phyloP scores from a whole-genome alignment of 768 basidiomycete genomes.

The Glaciozyma antarctica region DNA sequence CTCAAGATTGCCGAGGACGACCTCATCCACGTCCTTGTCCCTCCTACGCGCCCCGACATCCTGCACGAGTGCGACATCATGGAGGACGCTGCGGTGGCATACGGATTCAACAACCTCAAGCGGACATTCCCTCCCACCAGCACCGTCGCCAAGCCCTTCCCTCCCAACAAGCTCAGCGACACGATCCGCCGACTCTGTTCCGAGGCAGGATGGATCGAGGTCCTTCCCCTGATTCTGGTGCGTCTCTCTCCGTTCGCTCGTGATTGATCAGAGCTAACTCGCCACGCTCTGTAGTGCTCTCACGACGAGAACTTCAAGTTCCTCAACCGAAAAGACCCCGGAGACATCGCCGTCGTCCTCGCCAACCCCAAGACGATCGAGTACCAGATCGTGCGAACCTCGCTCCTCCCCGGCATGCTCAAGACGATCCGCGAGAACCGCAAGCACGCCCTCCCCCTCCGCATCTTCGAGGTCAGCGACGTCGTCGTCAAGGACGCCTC shows the following conservation, averaged over 20 bases:
- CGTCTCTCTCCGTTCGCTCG: conserved; percentile 34
- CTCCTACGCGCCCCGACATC: conserved; percentile 95
- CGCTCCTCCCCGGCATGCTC: conserved; percentile 86
- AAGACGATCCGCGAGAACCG: conserved; percentile 96
- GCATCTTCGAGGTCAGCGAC: conserved; percentile 87
- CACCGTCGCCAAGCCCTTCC: conserved; percentile 85
- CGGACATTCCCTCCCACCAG: conserved; percentile 84
- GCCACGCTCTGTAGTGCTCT: conserved; percentile 58
- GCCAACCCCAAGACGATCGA: conserved; percentile 96
- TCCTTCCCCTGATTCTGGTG: conserved; percentile 84
- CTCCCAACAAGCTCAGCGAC: conserved; percentile 81
- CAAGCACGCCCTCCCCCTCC: conserved; percentile 81
- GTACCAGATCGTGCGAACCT: conserved; percentile 95
- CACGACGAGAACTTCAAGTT: conserved; percentile 96
- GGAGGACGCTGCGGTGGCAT: conserved; percentile 96
- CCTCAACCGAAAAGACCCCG: conserved; percentile 77
- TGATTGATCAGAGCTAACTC: neutral
- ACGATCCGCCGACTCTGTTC: conserved; percentile 84
- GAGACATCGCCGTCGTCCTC: conserved; percentile 71
- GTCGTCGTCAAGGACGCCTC: conserved; percentile 75
- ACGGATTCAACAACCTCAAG: conserved; percentile 94
- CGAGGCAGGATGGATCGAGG: conserved; percentile 90
- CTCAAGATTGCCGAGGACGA: conserved; percentile 43
- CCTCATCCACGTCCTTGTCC: conserved; percentile 64
- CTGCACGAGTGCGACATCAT: conserved; percentile 96